Evolutionary conservation across 164 flowering plant species (phyloP).

Genomic region (Magnolia sinica): DNA sequence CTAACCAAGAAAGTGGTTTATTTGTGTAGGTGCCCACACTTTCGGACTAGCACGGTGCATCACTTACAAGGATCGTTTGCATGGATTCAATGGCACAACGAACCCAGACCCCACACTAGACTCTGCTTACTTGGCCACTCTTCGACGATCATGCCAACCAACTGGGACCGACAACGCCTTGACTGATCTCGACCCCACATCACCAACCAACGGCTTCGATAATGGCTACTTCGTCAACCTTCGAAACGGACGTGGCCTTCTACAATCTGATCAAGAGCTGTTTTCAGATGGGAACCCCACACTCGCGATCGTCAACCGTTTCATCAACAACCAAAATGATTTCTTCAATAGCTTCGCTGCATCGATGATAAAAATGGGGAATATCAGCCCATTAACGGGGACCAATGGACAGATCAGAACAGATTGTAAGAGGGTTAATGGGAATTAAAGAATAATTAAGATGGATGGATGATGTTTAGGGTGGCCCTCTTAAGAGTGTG

Average conservation of each 20-base stretch:
- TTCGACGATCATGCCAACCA: slow-evolving; percentile 9
- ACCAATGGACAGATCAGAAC: slow-evolving; percentile 14
- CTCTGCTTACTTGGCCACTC: background rate
- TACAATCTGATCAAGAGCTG: slow-evolving; percentile 20
- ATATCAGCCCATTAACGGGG: slow-evolving; percentile 20
- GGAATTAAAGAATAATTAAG: background rate
- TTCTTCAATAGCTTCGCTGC: slow-evolving; percentile 18
- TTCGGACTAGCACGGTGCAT: slow-evolving; percentile 20
- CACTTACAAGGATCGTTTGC: slow-evolving; percentile 10
- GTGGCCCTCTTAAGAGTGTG: too few species aligned
- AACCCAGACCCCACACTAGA: slow-evolving; percentile 13
- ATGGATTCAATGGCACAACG: slow-evolving; percentile 12
- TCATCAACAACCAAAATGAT: slow-evolving; percentile 9
- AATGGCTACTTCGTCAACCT: slow-evolving; percentile 22
- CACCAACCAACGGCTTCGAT: slow-evolving; percentile 9
- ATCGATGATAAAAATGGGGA: slow-evolving; percentile 25
- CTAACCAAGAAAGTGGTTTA: too few species aligned
- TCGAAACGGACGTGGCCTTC: slow-evolving; percentile 14
- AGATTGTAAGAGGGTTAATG: slow-evolving; percentile 12
- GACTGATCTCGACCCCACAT: slow-evolving; percentile 16
- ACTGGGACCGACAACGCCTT: slow-evolving; percentile 15
- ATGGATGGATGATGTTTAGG: too few species aligned
- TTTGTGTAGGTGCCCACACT: slow-evolving; percentile 21
- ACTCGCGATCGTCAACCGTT: slow-evolving; percentile 15
- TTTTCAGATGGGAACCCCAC: slow-evolving; percentile 12